Evolutionary conservation across 345 rosid species (phyloP).

Genomic region (Trapa bicornis): DNA sequence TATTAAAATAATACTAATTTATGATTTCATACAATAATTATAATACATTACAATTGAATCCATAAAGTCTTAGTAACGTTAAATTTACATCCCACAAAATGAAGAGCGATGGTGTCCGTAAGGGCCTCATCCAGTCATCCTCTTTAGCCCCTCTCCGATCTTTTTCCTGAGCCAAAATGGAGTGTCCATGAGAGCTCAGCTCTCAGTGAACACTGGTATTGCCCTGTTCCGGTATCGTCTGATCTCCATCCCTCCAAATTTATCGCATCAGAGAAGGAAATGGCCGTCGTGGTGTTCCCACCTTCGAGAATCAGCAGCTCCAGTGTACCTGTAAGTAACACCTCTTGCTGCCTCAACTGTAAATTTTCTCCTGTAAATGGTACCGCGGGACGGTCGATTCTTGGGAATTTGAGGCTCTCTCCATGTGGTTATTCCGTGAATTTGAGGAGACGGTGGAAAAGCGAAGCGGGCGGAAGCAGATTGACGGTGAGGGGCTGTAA

Average conservation of each 20-base stretch:
- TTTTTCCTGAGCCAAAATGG: background rate
- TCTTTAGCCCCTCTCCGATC: background rate
- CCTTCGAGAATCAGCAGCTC: conserved; percentile 5
- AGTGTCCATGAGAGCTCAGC: background rate
- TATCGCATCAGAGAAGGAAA: background rate
- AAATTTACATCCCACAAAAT: background rate
- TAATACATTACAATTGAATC: too few relatives aligned
- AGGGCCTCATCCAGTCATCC: background rate
- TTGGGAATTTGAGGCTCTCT: conserved; percentile 2
- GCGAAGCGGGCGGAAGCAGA: background rate
- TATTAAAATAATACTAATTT: too few relatives aligned
- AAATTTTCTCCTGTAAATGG: conserved; percentile 3
- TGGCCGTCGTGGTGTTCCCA: conserved; percentile 1
- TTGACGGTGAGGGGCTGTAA: background rate
- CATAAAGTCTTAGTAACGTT: too few relatives aligned
- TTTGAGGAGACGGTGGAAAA: conserved; percentile 3
- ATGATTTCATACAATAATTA: too few relatives aligned
- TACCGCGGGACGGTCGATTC: background rate
- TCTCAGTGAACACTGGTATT: background rate
- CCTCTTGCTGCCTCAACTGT: background rate
- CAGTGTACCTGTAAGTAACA: background rate
- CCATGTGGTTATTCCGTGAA: conserved; percentile 1
- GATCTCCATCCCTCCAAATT: background rate
- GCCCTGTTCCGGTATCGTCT: background rate
- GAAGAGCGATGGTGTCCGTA: background rate